phyloP scores from a whole-genome alignment of 768 basidiomycete genomes.

The Suillus cothurnatus region DNA sequence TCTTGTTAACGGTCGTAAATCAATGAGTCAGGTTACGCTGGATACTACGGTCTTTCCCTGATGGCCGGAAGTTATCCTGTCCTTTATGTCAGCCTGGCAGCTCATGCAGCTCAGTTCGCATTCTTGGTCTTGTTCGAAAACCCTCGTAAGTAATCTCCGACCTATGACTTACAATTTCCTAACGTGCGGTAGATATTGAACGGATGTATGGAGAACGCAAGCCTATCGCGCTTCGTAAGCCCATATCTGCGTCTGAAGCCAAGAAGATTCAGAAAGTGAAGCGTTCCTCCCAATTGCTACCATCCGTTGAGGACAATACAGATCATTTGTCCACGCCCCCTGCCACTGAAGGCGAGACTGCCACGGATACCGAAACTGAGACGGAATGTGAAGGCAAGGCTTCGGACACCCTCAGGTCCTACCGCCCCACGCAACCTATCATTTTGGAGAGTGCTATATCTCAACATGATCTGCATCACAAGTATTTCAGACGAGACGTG shows the following conservation, averaged over 20 bases:
- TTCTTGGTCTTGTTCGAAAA: slow-evolving; percentile 97
- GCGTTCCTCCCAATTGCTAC: slow-evolving; percentile 13
- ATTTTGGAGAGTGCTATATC: slow-evolving; percentile 47
- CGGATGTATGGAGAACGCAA: slow-evolving; percentile 93
- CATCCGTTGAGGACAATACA: slow-evolving; percentile 24
- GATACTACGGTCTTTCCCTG: slow-evolving; percentile 94
- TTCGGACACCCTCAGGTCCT: not conserved
- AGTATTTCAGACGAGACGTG: slow-evolving; percentile 88
- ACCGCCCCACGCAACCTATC: slow-evolving; percentile 4
- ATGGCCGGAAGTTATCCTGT: slow-evolving; percentile 89
- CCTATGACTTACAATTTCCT: not conserved
- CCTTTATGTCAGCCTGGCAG: slow-evolving; percentile 90
- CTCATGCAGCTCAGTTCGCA: slow-evolving; percentile 94
- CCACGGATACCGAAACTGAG: slow-evolving; percentile 70
- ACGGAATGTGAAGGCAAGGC: slow-evolving; percentile 61
- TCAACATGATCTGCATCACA: slow-evolving; percentile 86
- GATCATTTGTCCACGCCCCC: slow-evolving; percentile 56
- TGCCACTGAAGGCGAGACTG: slow-evolving; percentile 71
- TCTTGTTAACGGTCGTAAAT: not conserved
- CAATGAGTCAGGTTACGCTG: slow-evolving; percentile 72
- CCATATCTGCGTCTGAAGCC: slow-evolving; percentile 41
- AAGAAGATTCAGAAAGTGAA: slow-evolving; percentile 19
- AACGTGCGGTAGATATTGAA: slow-evolving; percentile 70
- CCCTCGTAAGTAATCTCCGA: slow-evolving; percentile 69
- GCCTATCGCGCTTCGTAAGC: slow-evolving; percentile 83